A percentile compares a stretch with the other conserved stretches of the same genome.
These are phyloP conservation scores for Raphanus raphanistrum DNA, from an alignment of 345 rosid species.

Conservation along the genomic window DNA sequence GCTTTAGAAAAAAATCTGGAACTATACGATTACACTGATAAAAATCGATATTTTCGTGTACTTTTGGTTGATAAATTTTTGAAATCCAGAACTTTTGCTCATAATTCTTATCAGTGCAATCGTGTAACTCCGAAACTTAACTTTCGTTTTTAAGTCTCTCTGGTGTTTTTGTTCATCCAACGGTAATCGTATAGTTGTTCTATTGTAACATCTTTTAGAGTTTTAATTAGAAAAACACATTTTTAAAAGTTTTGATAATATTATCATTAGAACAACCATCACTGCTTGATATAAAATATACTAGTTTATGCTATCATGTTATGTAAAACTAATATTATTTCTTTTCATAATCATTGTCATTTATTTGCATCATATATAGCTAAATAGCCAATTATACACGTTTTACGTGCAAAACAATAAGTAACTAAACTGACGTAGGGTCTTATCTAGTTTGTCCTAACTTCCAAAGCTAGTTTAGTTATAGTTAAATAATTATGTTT, in stretches of 20 bases:
- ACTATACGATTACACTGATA: not conserved
- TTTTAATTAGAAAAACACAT: too few relatives aligned
- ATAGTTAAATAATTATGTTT: slow-evolving; percentile 10
- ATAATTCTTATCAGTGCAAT: not conserved
- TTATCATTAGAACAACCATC: not conserved
- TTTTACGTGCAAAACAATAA: slow-evolving; percentile 10
- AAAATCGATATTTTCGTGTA: not conserved
- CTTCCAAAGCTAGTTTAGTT: slow-evolving; percentile 6
- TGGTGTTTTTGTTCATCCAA: not conserved
- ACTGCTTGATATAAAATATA: not conserved
- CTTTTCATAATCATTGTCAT: not conserved
- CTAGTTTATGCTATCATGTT: not conserved
- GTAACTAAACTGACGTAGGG: slow-evolving; percentile 15
- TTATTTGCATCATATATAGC: not conserved
- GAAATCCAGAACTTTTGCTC: not conserved
- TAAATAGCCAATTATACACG: slow-evolving; percentile 6
- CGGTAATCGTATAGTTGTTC: not conserved
- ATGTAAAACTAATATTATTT: not conserved
- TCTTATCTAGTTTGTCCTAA: slow-evolving; percentile 15
- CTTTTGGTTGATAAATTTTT: not conserved
- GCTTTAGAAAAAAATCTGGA: not conserved
- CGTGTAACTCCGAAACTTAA: not conserved
- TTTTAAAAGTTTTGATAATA: not conserved
- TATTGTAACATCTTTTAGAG: too few relatives aligned
- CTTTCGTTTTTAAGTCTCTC: not conserved